Percentiles rank a stretch among this genome's conserved stretches.
phyloP scores from a whole-genome alignment of 2,329 filamentous ascomycete species.

The Neofusicoccum parvum region DNA sequence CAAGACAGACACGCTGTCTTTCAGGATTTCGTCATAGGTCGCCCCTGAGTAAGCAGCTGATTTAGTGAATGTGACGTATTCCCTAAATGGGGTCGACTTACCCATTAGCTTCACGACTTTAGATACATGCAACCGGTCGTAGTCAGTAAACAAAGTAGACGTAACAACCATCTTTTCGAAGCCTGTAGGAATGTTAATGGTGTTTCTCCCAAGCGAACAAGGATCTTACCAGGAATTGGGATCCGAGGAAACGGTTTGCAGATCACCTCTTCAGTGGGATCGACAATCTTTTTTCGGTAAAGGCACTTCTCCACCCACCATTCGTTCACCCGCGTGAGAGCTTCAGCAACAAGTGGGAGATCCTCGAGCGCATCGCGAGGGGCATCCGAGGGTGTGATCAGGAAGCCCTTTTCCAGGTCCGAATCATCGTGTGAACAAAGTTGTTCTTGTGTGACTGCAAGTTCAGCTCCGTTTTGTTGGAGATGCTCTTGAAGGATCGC shows the following conservation, averaged over 20 bases:
- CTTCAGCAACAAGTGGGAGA: constrained; percentile 39
- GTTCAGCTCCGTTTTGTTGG: constrained; percentile 38
- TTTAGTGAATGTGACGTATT: constrained; percentile 13
- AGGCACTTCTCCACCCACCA: constrained; percentile 93
- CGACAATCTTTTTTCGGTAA: constrained; percentile 70
- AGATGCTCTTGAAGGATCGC: constrained; percentile 37
- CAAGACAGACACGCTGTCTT: constrained; percentile 71
- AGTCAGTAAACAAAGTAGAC: constrained; percentile 78
- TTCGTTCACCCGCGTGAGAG: constrained; percentile 66
- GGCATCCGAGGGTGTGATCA: constrained; percentile 51
- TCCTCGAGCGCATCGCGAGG: constrained; percentile 36
- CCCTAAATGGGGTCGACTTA: constrained; percentile 31
- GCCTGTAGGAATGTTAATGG: constrained; percentile 38
- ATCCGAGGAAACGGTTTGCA: constrained; percentile 67
- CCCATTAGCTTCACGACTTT: constrained; percentile 74
- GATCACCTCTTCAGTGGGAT: constrained; percentile 70
- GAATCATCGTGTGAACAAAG: constrained; percentile 27
- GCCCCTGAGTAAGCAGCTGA: constrained; percentile 57
- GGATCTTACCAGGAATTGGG: constrained; percentile 2
- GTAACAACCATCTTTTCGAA: constrained; percentile 74
- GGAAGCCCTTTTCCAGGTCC: constrained; percentile 35
- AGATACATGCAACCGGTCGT: constrained; percentile 83
- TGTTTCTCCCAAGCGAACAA: constrained; percentile 26
- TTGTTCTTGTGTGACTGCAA: constrained; percentile 31
- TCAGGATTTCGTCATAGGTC: constrained; percentile 76